phyloP scores from a whole-genome alignment of 192 early-diverging fungal genomes.

The Rhizophagus prolifer region DNA sequence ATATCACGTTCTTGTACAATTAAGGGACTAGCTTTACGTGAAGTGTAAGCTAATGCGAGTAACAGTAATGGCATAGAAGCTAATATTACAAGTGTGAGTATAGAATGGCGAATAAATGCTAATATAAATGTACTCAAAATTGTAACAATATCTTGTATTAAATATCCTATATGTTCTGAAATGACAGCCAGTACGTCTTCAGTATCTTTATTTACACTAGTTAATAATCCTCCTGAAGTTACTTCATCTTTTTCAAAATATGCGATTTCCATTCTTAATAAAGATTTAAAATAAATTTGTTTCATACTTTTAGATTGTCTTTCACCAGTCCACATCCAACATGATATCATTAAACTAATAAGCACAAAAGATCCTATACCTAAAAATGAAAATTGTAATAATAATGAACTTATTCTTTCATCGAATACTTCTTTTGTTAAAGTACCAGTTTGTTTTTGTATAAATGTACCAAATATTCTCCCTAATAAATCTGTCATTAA shows the following conservation, averaged over 20 bases:
- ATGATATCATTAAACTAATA: slow-evolving; percentile 8
- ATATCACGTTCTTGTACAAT: slow-evolving; percentile 18
- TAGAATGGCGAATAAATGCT: slow-evolving; percentile 56
- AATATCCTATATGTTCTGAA: slow-evolving; percentile 16
- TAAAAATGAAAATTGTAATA: slow-evolving; percentile 42
- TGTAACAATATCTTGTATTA: slow-evolving; percentile 9
- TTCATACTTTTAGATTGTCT: slow-evolving; percentile 62
- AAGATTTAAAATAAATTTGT: slow-evolving; percentile 59
- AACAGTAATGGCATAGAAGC: slow-evolving; percentile 64
- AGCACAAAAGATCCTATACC: slow-evolving; percentile 38
- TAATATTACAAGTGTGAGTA: slow-evolving; percentile 64
- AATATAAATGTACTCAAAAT: slow-evolving; percentile 31
- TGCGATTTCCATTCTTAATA: slow-evolving; percentile 66
- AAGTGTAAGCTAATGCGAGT: background rate
- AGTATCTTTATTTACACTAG: slow-evolving; percentile 56
- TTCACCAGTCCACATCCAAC: slow-evolving; percentile 50
- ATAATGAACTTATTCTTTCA: background rate
- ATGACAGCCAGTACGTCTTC: slow-evolving; percentile 5
- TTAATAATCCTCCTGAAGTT: slow-evolving; percentile 67
- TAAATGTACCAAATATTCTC: slow-evolving; percentile 17
- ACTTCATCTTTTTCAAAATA: slow-evolving; percentile 72
- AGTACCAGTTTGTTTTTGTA: background rate
- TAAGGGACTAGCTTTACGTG: background rate
- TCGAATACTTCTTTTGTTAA: slow-evolving; percentile 6
- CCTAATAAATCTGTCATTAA: slow-evolving; percentile 22